Conservation (phyloP, 73 alveolate genomes). For the Paramecium primaurelia region DNA sequence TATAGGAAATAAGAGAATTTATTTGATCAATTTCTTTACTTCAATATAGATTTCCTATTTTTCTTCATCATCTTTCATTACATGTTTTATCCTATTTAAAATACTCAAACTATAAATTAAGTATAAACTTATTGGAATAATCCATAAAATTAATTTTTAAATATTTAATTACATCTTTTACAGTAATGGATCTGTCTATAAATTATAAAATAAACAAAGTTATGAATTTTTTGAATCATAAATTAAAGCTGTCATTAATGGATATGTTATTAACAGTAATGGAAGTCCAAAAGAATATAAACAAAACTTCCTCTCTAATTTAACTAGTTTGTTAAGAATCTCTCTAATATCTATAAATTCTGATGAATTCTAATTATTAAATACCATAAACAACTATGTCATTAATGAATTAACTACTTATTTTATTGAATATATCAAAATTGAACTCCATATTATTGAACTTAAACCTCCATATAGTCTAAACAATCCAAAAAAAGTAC, state of each 20-base stretch:
- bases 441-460: background rate
- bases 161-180: background rate
- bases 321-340: background rate
- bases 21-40: background rate
- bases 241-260: background rate
- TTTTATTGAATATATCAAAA: background rate
- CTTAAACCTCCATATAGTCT: conserved; percentile 5
- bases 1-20: background rate
- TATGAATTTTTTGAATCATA: background rate
- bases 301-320: background rate
- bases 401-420: background rate
- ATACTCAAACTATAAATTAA: background rate
- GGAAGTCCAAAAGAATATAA: conserved; percentile 20
- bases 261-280: background rate
- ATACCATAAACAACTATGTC: background rate
- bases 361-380: background rate
- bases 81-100: background rate
- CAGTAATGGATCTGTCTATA: background rate
- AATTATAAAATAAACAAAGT: background rate
- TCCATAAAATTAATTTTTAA: background rate
- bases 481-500: background rate
- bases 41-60: background rate
- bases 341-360: background rate
- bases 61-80: background rate
- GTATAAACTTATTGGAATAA: background rate